Conservation (phyloP, 768 basidiomycete genomes). For the Melanogaster broomeanus region DNA sequence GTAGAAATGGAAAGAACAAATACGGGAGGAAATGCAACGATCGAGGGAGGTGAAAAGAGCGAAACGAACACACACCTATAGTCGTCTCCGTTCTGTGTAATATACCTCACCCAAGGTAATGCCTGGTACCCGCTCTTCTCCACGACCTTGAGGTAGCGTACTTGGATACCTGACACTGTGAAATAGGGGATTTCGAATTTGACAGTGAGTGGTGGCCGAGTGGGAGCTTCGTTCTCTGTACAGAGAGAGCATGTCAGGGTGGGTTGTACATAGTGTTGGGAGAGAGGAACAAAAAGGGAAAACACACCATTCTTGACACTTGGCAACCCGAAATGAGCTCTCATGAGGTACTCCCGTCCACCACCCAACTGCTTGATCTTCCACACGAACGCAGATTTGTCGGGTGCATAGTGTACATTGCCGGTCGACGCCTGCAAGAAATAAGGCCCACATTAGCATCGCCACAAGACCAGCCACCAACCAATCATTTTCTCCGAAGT, state of each 20-base stretch:
- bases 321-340: constrained; percentile 96
- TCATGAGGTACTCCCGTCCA: constrained; percentile 95
- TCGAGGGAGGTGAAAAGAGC: background rate
- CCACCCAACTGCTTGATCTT: constrained; percentile 98
- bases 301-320: constrained; percentile 85
- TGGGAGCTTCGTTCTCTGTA: constrained; percentile 61
- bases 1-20: no score
- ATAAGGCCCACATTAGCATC: background rate
- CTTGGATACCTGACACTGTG: constrained; percentile 96
- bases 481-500: background rate
- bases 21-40: background rate
- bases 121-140: constrained; percentile 99
- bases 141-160: constrained; percentile 96
- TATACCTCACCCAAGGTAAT: constrained; percentile 93
- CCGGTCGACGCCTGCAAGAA: constrained; percentile 84
- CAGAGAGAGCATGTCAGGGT: constrained; percentile 45
- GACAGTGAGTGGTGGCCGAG: constrained; percentile 93
- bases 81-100: constrained; percentile 90
- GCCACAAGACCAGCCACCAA: background rate
- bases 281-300: background rate
- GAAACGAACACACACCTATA: constrained; percentile 60
- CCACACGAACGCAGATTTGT: constrained; percentile 98
- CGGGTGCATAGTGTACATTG: constrained; percentile 94
- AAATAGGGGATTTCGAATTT: constrained; percentile 99
- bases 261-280: background rate